Base-by-base conservation (phyloP, 73 alveolate species). In the Tetrahymena thermophila region DNA sequence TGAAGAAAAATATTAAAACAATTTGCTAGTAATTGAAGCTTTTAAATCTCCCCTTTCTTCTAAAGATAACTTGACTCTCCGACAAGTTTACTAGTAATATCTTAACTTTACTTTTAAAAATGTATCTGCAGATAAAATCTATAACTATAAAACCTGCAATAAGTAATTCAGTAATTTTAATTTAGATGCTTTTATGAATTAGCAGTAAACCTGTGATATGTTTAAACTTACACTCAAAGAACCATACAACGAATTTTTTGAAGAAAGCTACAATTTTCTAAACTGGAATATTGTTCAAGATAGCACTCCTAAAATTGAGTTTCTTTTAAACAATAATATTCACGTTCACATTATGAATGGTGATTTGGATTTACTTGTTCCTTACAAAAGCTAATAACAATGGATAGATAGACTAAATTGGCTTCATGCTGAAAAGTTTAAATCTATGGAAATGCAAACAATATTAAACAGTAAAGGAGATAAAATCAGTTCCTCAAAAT, bases 261-360 rank as follows among this genome's bases (percentile, higher is more conserved):
- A 56, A 56, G 85, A 56, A 56, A 56, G 85, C 13, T 25, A 56
- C 13, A 7, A 56, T 16, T 25, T 56, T 56, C 14, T 56, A 21
- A 56, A 56, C 13, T 56, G 85, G 85, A 56, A 56, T 56, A 56
- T 56, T 56, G 85, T 56, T 10, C 14, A 56, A 15, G 34, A 56
- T 25, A 23, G 35, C 35, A 23, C 25, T 23, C 85, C 85, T 7
- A 23, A 56, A 16, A 56, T 56, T 23, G 85, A 56, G 13, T 56
- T 56, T 56, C 34, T 56, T 6, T 34, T 56, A 4, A 6, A 56
- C 0, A 21, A 56, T 56, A 35, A 56, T 11, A 58, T 94, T 17
- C 94, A 93, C 34, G 4, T 94, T 34, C 55, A 71, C 37, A 58
- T 94, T 15, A 71, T 37, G 85, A 94, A 85, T 94, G 96, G 96